Base-by-base conservation (phyloP, 345 rosid species). In the Gossypium rotundifolium region DNA sequence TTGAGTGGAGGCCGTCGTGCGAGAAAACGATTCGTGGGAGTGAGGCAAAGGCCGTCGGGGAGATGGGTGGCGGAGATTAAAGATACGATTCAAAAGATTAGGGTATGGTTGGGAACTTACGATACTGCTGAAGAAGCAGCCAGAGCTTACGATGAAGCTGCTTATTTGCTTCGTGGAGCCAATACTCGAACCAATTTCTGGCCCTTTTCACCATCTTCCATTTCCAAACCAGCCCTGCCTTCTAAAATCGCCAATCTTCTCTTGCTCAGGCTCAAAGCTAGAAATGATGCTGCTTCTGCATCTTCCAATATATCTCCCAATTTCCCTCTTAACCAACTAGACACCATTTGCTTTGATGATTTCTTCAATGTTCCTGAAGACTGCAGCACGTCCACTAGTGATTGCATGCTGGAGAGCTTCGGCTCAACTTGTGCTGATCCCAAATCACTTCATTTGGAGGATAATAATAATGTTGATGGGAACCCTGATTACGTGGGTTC, bases 41-140 rank as follows among this genome's bases (percentile, higher is more conserved):
- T 86, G n/a, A 71, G 86, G 62, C 89, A 86, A 59, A 61, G 89
- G 48, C 87, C 87, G 0, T 82, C 86, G 2, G 89, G 87, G 11
- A 55, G 87, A 13, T 86, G 89, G 87, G 87, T 84, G 52, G 87
- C 87, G 0, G 89, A 83, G 80, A 86, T 86, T 2, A 86, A 86
- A 68, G 87, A 86, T 74, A 84, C 89, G 0, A 84, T 84, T 16
- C 87, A 86, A 13, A 84, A 86, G 79, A 86, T 86, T n/a, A 79
- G 89, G 54, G 78, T 77, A 33, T 86, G 89, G 89, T 14, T 86
- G 29, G 89, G 89, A 10, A 86, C 85, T 1, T 86, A 84, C 14
- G 87, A 86, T 10, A 84, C 87, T 7, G 84, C 89, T 2, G 85
- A 84, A 69, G 82, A 86, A 76, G 87, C 87, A 22, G 89, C 89